Evolutionary conservation across 208 protist genomes (phyloP).

Genomic region (Leishmania braziliensis): DNA sequence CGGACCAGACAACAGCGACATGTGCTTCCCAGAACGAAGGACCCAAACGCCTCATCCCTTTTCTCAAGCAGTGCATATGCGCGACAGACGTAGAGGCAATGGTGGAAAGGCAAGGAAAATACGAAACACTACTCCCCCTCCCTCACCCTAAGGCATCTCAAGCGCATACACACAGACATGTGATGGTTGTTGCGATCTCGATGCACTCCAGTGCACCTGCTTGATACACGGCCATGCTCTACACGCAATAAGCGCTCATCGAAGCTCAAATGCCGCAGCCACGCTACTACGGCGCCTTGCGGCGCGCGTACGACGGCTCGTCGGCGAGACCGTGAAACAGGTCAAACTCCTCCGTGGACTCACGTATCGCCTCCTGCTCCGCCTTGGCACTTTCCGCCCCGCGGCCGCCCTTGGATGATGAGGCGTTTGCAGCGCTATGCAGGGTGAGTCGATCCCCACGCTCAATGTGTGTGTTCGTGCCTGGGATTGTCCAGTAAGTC

Average conservation of each 20-base stretch:
- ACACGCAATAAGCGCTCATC: conserved; percentile 1
- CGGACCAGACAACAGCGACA: neutral
- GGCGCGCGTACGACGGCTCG: conserved; percentile 57
- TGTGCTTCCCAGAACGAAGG: neutral
- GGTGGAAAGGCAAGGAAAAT: neutral
- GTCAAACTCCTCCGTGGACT: conserved; percentile 81
- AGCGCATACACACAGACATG: neutral
- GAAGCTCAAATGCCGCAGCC: neutral
- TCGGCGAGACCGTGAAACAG: conserved; percentile 86
- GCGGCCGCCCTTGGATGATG: conserved; percentile 13
- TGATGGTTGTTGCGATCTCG: neutral
- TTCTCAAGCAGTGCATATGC: neutral
- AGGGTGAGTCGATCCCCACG: conserved; percentile 65
- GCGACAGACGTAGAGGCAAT: neutral
- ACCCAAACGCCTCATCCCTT: neutral
- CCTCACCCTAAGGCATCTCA: neutral
- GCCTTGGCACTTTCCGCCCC: conserved; percentile 49
- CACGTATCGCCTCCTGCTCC: conserved; percentile 79
- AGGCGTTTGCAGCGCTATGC: conserved; percentile 22
- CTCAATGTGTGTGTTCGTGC: conserved; percentile 80
- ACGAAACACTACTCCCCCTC: neutral
- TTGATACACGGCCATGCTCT: neutral
- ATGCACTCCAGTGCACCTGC: conserved; percentile 1
- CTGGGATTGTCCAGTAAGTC: conserved; percentile 91
- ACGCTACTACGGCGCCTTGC: conserved; percentile 34